Base-by-base conservation (phyloP, 2,329 filamentous ascomycete genomes). In the Zasmidium angulare region DNA sequence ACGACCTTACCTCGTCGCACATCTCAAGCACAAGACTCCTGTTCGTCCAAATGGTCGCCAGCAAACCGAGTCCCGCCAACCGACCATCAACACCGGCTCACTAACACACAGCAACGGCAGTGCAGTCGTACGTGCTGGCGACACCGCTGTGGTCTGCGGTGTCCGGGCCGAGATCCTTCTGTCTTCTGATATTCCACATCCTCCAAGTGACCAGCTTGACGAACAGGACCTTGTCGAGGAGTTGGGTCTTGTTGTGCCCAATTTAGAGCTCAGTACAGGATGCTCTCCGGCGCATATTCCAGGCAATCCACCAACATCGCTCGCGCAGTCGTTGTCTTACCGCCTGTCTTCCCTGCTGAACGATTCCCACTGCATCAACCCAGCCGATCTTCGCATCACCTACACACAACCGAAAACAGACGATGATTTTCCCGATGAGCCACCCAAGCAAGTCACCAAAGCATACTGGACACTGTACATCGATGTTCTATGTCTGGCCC, bases 381-480 rank as follows among this genome's bases (percentile, higher is more conserved):
- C 83, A 0, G 81, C 84, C 19, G 87, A 91, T 67, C 76, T 98
- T 70, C 82, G 88, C 68, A 92, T 98, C 74, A 72, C 79, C 29
- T 79, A 83, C 58, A 77, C 78, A 19, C 66, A 67, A 51, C 67
- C 66, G n/a, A 74, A 79, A 23, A 77, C 76, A 17, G 78, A 80
- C 17, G 79, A 82, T 21, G 79, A 81, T 2, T 75, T 78, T 56
- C 71, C 76, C 3, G 71, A 72, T 43, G 72, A 69, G 17, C 77
- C 65, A 1, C 69, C 75, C 14, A 66, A 69, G 46, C 73, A 74
- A 7, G 81, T 86, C 63, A 76, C 93, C 11, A 93, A 90, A 72
- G 95, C 89, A 0, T 98, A 96, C 75, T 99, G 93, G 95, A 88
- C 90, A 10, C 85, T 99, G 20, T 97, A 96, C 75, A 90, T 99